Conservation (phyloP, 1,284 basidiomycete genomes). For the Cutaneotrichosporon daszewskae region DNA sequence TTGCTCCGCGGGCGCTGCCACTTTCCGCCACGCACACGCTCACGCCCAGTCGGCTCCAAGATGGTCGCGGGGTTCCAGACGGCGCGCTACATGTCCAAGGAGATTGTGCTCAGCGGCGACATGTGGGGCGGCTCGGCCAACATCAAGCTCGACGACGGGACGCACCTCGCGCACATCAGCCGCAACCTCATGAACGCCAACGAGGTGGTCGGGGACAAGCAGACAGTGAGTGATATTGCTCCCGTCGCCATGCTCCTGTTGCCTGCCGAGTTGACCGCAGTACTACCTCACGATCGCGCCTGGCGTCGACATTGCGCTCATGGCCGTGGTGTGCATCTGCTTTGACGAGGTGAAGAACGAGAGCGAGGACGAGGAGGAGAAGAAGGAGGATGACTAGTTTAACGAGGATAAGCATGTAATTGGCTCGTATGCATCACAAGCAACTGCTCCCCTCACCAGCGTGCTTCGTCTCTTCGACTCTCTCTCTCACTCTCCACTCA, state of each 20-base stretch:
- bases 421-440: too few species aligned
- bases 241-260: too few species aligned
- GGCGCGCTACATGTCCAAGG: not conserved
- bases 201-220: constrained; percentile 7
- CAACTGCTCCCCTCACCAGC: too few species aligned
- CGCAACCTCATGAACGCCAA: constrained; percentile 5
- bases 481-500: too few species aligned
- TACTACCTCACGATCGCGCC: constrained; percentile 12
- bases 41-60: constrained; percentile 6
- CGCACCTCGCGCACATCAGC: constrained; percentile 6
- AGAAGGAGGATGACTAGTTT: not conserved
- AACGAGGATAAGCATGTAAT: too few species aligned
- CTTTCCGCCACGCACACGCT: not conserved
- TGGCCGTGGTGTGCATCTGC: constrained; percentile 10
- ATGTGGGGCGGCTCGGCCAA: constrained; percentile 10
- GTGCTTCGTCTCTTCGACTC: too few species aligned
- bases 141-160: constrained; percentile 5
- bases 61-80: constrained; percentile 5
- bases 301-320: constrained; percentile 14
- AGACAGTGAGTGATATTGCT: constrained; percentile 14
- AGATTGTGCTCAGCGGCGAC: constrained; percentile 6
- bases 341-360: constrained; percentile 15
- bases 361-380: constrained; percentile 1
- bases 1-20: too few species aligned
- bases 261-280: not conserved